Conservation (phyloP, 805 yeast species). For the Candida tibetensis region DNA sequence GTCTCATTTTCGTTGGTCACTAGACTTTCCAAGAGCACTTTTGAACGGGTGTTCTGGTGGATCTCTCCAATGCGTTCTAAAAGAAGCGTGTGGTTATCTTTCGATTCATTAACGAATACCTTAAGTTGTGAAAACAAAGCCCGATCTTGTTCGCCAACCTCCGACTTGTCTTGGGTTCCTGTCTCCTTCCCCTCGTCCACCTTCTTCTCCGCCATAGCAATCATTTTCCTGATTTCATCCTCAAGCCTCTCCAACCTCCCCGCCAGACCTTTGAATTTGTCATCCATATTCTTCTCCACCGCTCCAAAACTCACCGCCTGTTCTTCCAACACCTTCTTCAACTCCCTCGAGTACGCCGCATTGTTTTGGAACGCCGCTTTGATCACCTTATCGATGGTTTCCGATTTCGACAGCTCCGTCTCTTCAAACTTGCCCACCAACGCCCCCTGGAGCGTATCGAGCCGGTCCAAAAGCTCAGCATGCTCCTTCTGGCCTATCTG, state of each 20-base stretch:
- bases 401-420: neutral
- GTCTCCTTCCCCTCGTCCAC: neutral
- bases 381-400: neutral
- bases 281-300: neutral
- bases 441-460: neutral
- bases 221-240: neutral
- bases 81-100: too few species aligned
- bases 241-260: neutral
- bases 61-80: too few species aligned
- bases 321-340: conserved; percentile 1
- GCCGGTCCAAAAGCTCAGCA: neutral
- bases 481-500: conserved; percentile 1
- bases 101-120: neutral
- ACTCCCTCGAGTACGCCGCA: neutral
- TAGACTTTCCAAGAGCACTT: neutral
- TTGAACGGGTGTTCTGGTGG: too few species aligned
- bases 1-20: neutral
- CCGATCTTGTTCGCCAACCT: neutral
- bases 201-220: neutral
- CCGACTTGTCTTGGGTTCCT: neutral
- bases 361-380: neutral
- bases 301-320: neutral
- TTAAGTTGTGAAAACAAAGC: neutral
- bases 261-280: neutral
- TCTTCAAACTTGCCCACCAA: neutral